These are phyloP conservation scores for Rhexocercosporidium sp. DNA, from an alignment of 2,329 filamentous ascomycete genomes.

Conservation along the genomic window DNA sequence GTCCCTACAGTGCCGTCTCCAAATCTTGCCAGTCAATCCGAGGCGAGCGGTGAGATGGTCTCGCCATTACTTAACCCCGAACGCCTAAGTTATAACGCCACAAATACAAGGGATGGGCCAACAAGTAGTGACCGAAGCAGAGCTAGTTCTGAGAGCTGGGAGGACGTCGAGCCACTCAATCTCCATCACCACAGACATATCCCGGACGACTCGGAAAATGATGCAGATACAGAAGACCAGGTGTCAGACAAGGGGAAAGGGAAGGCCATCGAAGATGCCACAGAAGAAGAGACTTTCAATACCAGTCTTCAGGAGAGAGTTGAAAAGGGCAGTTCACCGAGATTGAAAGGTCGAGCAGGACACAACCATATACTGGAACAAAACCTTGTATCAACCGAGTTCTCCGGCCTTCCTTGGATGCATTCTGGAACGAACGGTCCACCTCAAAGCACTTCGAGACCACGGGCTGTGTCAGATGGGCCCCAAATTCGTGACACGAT, in stretches of 20 bases:
- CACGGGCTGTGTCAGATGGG: constrained; percentile 63
- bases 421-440: neutral
- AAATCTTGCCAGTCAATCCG: neutral
- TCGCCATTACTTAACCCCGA: constrained; percentile 21
- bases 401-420: constrained; percentile 10
- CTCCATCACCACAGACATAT: neutral
- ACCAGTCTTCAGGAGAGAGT: constrained; percentile 2
- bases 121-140: constrained; percentile 29
- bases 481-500: constrained; percentile 50
- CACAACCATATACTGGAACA: constrained; percentile 1
- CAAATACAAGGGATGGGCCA: neutral
- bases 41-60: neutral
- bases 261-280: constrained; percentile 19
- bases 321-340: neutral
- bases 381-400: neutral
- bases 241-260: constrained; percentile 28
- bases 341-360: constrained; percentile 7
- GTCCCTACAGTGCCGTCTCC: neutral
- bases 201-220: neutral
- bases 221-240: neutral
- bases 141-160: constrained; percentile 36
- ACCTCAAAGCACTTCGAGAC: constrained; percentile 41
- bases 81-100: neutral
- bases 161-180: constrained; percentile 23
- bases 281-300: constrained; percentile 1